Conservation (phyloP, 139 green algal species). For the Edaphochlamys debaryana region DNA sequence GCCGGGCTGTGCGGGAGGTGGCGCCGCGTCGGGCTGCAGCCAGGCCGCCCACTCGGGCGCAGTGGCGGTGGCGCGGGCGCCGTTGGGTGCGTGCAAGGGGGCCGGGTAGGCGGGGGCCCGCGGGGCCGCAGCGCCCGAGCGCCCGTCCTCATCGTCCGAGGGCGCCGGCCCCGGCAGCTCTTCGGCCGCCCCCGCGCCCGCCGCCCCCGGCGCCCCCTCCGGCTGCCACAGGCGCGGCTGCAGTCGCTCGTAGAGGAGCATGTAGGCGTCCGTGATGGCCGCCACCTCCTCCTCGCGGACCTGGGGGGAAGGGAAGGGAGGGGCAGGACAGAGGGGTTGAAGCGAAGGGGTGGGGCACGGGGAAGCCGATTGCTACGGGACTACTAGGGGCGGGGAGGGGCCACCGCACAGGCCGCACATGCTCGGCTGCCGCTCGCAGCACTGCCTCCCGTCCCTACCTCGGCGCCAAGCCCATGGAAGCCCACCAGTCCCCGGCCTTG, state of each 20-base stretch:
- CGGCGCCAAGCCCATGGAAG: too few relatives aligned
- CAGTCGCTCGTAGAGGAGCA: conserved; percentile 62
- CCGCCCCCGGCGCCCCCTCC: not conserved
- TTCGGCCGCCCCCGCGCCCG: not conserved
- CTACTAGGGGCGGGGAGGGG: too few relatives aligned
- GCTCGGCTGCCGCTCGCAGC: not conserved
- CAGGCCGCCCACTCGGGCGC: not conserved
- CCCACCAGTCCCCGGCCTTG: too few relatives aligned
- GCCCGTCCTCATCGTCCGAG: not conserved
- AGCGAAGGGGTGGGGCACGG: too few relatives aligned
- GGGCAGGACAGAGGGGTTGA: not conserved
- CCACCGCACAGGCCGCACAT: too few relatives aligned
- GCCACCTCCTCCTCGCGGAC: conserved; percentile 14
- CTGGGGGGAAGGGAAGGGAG: not conserved
- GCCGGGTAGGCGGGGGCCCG: too few relatives aligned
- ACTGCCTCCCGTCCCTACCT: not conserved
- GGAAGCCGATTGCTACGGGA: not conserved
- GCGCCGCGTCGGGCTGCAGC: not conserved
- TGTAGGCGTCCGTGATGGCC: conserved; percentile 51
- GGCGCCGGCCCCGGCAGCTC: not conserved
- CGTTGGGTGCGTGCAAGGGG: too few relatives aligned
- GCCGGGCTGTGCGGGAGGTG: not conserved
- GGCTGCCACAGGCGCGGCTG: not conserved
- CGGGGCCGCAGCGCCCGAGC: not conserved
- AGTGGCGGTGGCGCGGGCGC: too few relatives aligned